phyloP scores from a whole-genome alignment of 164 flowering plant species.

The Amborella trichopoda region DNA sequence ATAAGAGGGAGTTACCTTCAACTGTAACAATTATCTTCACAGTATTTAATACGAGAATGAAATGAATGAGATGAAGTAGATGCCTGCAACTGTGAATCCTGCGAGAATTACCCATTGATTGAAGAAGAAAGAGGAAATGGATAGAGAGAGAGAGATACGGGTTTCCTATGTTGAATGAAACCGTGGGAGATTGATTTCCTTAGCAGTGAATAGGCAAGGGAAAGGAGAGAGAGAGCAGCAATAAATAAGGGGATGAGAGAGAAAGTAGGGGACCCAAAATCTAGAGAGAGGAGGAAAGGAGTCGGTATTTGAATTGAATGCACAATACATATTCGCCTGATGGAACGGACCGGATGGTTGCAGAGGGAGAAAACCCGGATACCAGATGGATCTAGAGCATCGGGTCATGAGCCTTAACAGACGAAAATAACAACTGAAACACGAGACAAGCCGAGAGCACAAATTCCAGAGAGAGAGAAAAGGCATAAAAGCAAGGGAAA shows the following conservation, averaged over 20 bases:
- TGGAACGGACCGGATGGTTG: slow-evolving; percentile 12
- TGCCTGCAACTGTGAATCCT: background rate
- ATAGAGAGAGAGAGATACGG: background rate
- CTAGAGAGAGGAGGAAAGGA: slow-evolving; percentile 10
- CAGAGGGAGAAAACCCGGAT: slow-evolving; percentile 6
- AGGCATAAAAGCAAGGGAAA: background rate
- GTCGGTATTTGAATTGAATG: background rate
- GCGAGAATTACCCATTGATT: background rate
- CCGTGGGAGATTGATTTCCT: no score
- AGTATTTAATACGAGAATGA: background rate
- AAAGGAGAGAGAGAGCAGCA: no score
- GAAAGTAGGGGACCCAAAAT: slow-evolving; percentile 1
- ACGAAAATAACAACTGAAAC: background rate
- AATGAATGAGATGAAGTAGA: background rate
- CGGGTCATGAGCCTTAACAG: slow-evolving; percentile 23
- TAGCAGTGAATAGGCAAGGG: no score
- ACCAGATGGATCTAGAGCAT: slow-evolving; percentile 9
- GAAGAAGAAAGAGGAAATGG: background rate
- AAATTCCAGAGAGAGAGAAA: slow-evolving; percentile 1
- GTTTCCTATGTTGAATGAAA: background rate
- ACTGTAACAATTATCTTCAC: background rate
- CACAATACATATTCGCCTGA: background rate
- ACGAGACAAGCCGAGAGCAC: slow-evolving; percentile 1
- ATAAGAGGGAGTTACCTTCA: background rate
- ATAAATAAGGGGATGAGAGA: background rate